phyloP scores from a whole-genome alignment of 371 early-diverging fungal species.

The Mucor sp. region DNA sequence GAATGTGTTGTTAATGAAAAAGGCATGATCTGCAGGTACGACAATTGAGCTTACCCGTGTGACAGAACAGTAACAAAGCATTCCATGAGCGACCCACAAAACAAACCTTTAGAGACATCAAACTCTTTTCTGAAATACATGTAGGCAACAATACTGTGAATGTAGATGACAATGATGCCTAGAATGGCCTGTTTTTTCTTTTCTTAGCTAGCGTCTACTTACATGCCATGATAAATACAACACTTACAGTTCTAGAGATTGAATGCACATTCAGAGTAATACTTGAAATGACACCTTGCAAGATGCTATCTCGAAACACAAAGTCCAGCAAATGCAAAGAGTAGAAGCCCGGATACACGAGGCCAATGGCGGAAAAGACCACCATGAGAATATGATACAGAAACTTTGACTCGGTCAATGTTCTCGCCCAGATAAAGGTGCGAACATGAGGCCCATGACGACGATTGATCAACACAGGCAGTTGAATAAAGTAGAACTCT shows the following conservation, averaged over 20 bases:
- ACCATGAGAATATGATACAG: constrained; percentile 48
- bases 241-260: constrained; percentile 48
- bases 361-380: constrained; percentile 41
- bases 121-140: constrained; percentile 54
- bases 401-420: constrained; percentile 31
- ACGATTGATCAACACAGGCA: constrained; percentile 54
- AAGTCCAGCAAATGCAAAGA: constrained; percentile 59
- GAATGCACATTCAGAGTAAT: constrained; percentile 59
- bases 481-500: constrained; percentile 56
- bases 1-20: neutral
- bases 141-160: constrained; percentile 56
- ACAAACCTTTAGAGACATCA: constrained; percentile 45
- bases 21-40: neutral
- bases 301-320: constrained; percentile 57
- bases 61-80: constrained; percentile 59
- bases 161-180: constrained; percentile 57
- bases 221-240: neutral
- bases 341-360: constrained; percentile 46
- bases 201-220: too few relatives aligned
- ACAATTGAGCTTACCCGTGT: constrained; percentile 40
- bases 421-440: neutral
- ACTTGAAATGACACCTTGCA: constrained; percentile 63
- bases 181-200: constrained; percentile 35
- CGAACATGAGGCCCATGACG: constrained; percentile 10
- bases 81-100: constrained; percentile 48